Evolutionary conservation across 192 early-diverging fungal genomes (phyloP), one percentile per base, ranked within the genome.

Genomic region (Helicostylum pulchrum): DNA sequence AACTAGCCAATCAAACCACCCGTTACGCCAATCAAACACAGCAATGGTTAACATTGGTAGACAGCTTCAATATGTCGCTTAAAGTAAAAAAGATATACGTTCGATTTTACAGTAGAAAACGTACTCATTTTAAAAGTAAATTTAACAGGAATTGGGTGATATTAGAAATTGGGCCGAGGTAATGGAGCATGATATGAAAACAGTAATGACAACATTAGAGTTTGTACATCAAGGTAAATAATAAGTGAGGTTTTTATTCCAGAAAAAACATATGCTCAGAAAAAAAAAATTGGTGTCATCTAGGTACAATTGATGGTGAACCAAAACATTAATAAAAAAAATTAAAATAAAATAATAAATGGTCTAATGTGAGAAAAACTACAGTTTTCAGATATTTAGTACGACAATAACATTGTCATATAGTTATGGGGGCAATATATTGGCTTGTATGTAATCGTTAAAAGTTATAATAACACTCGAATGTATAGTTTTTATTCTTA

Each of bases 111-210:
- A 47, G 19, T 10, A 57, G n/a, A 7, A 54, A 44, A 51, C 39
- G 15, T 11, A 44, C 17, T 17, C 19, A 12, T 30, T 54, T 12
- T 23, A 50, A 42, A 42, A 15, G 15, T 36, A 7, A 9, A 12
- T 19, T 34, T 5, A 26, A 56, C 74, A 90, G 85, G 90, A 96
- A 66, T 78, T 96, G 12, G 94, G 94, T 19, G 90, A 94, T 67
- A 88, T 94, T 17, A 78, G 88, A 48, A 90, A 91, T 68, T 96
- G 94, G 94, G 89, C 88, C 0, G 73, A 84, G 23, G 86, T 89
- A 15, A 92, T 96, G 32, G 91, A 94, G 42, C 75, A 78, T 62
- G 94, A 96, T 67, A 89, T 94, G 87, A 75, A 78, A 52, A 86
- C 88, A 44, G 83, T 91, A 0, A 86, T 86, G 39, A 68, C 76